phyloP scores from a whole-genome alignment of 1,139 yeast genomes.

The Blastobotrys persicus region DNA sequence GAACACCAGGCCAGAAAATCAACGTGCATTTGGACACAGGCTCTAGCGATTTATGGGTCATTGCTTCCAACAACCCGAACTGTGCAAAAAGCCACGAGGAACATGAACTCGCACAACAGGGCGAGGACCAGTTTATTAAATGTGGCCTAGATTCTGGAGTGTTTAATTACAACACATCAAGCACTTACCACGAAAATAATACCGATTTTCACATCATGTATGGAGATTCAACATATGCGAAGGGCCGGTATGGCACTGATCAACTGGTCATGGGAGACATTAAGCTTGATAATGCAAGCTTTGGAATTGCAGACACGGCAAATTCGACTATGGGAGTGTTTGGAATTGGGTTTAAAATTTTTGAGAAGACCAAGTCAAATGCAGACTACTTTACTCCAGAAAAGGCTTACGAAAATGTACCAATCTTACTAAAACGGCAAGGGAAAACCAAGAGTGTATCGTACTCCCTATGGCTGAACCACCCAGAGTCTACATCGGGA shows the following conservation, averaged over 20 bases:
- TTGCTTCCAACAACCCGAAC: conserved; percentile 36
- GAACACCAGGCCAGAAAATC: conserved; percentile 40
- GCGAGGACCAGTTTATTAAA: conserved; percentile 19
- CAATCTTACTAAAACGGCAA: conserved; percentile 40
- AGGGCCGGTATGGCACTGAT: conserved; percentile 53
- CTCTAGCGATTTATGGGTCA: conserved; percentile 60
- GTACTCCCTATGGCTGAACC: conserved; percentile 55
- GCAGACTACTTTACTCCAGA: no score
- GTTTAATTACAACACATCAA: conserved; percentile 25
- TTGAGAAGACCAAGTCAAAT: conserved; percentile 35
- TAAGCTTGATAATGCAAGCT: conserved; percentile 37
- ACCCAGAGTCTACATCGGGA: conserved; percentile 43
- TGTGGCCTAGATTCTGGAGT: conserved; percentile 24
- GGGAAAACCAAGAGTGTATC: conserved; percentile 49
- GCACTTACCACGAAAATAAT: conserved; percentile 23
- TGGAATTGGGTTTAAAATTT: conserved; percentile 51
- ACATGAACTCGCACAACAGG: conserved; percentile 1
- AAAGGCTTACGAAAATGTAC: conserved; percentile 17
- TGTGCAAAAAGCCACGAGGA: conserved; percentile 20
- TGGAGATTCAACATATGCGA: conserved; percentile 54
- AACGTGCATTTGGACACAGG: conserved; percentile 45
- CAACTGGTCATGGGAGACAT: conserved; percentile 40
- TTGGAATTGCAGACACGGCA: conserved; percentile 48
- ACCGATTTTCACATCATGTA: conserved; percentile 47
- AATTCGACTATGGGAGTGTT: conserved; percentile 50